Base-by-base conservation (phyloP, 495 filamentous ascomycete species). In the Penicillium egyptiacum region DNA sequence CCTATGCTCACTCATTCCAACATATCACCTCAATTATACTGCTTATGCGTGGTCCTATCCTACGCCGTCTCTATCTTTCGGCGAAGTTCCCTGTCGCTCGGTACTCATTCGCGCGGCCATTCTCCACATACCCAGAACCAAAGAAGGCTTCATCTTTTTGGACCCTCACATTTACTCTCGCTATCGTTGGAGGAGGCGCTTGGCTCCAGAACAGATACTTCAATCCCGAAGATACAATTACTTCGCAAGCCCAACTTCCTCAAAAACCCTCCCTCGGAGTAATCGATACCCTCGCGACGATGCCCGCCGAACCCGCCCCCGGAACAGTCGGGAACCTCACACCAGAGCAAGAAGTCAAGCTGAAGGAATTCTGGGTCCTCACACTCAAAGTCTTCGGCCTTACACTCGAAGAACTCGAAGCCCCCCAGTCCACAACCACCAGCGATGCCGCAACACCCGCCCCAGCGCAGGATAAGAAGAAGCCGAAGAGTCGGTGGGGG, bases 261-360 rank as follows among this genome's bases (percentile, higher is more conserved):
- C 46, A 65, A 54, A 48, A 63, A 46, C 52, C 44, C 17, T 74
- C 74, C 55, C 69, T 75, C 50, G 70, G 67, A 44, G 64, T 75
- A 23, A 69, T 78, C 44, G 72, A 79, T 66, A 75, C 73, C 17
- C 71, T 77, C 45, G 53, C 68, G 49, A 70, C 67, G 47, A 77
- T 76, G 71, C 58, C 75, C 49, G 53, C 62, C 58, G 64, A 76
- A 56, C 75, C 71, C 49, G 77, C 85, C 20, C 86, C 88, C 25
- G 94, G 94, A 50, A 85, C 92, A 56, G 87, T 92, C 39, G 91
- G 89, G 57, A 96, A 86, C 66, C 83, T 98, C 49, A 97, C 94
- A 19, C 69, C 83, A 7, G 92, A 96, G 60, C 86, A 98, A 70
- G 90, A 96, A 62, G 85, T 80, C 60, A 97, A 95, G 72, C 76